Evolutionary conservation across 495 filamentous ascomycete genomes (phyloP).

Genomic region (Glutinoglossum americanum): DNA sequence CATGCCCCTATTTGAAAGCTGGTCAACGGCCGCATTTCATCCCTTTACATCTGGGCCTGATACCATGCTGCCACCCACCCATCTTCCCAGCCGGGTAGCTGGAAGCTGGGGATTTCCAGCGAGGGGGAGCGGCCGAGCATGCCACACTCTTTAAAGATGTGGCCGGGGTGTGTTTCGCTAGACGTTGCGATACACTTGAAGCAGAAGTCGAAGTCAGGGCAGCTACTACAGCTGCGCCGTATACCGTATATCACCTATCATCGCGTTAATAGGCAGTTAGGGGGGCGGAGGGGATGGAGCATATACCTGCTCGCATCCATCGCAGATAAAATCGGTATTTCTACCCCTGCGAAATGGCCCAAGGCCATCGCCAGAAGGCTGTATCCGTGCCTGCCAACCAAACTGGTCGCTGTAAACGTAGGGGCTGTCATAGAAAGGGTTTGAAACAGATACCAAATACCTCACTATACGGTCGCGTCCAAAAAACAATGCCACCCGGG

Average conservation of each 20-base stretch:
- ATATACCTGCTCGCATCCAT: not conserved
- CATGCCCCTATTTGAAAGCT: too few species aligned
- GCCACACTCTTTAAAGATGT: not conserved
- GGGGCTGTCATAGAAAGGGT: not conserved
- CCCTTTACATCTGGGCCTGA: not conserved
- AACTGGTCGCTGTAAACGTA: not conserved
- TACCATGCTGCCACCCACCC: not conserved
- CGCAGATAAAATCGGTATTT: not conserved
- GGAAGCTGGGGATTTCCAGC: not conserved
- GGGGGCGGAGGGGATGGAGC: not conserved
- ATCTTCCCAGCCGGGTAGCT: not conserved
- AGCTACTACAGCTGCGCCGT: not conserved
- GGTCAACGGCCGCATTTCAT: not conserved
- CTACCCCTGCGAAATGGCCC: not conserved
- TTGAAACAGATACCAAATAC: not conserved
- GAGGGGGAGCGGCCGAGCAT: not conserved
- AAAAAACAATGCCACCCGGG: not conserved
- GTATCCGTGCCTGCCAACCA: not conserved
- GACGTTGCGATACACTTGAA: constrained; percentile 3
- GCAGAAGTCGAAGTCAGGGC: constrained; percentile 5
- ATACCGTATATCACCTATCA: not conserved
- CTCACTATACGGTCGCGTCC: not conserved
- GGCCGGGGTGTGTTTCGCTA: not conserved
- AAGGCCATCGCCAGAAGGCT: not conserved
- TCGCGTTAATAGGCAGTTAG: not conserved